phyloP scores from a whole-genome alignment of 495 filamentous ascomycete genomes.

The Beverwykella pulmonaria region DNA sequence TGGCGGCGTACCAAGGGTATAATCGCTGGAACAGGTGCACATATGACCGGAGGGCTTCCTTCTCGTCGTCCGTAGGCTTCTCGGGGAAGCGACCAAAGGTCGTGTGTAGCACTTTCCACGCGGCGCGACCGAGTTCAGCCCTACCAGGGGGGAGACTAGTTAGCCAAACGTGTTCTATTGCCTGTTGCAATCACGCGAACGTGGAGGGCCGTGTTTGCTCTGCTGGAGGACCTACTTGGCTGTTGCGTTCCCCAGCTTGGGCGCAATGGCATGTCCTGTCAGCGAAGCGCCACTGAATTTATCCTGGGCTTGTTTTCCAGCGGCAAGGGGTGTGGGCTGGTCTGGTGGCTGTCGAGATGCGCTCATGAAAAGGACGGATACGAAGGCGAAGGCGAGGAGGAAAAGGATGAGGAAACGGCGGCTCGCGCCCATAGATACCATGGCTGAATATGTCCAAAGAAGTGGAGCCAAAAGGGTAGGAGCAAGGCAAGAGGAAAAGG shows the following conservation, averaged over 20 bases:
- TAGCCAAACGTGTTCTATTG: conserved; percentile 18
- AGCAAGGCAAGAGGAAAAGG: neutral
- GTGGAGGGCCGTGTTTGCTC: conserved; percentile 17
- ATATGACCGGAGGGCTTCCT: conserved; percentile 78
- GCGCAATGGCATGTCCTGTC: conserved; percentile 79
- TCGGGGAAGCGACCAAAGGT: conserved; percentile 93
- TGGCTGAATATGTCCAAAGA: conserved; percentile 1
- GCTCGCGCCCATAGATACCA: conserved; percentile 29
- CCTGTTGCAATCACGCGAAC: conserved; percentile 16
- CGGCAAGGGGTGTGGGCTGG: conserved; percentile 16
- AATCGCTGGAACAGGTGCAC: conserved; percentile 88
- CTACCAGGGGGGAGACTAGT: conserved; percentile 48
- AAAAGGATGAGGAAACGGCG: conserved; percentile 38
- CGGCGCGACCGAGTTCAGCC: conserved; percentile 83
- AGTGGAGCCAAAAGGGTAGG: neutral
- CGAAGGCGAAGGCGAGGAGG: conserved; percentile 34
- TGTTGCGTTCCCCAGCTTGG: conserved; percentile 89
- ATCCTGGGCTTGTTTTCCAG: conserved; percentile 10
- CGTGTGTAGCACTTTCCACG: conserved; percentile 94
- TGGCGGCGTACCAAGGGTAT: conserved; percentile 71
- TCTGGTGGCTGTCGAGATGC: conserved; percentile 22
- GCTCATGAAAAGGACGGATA: conserved; percentile 36
- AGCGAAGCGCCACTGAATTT: conserved; percentile 50
- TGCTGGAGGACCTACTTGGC: conserved; percentile 61
- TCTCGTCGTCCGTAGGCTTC: conserved; percentile 78